Evolutionary conservation across 306 rosid genomes (phyloP).

Genomic region (Cotoneaster glaucophyllus): DNA sequence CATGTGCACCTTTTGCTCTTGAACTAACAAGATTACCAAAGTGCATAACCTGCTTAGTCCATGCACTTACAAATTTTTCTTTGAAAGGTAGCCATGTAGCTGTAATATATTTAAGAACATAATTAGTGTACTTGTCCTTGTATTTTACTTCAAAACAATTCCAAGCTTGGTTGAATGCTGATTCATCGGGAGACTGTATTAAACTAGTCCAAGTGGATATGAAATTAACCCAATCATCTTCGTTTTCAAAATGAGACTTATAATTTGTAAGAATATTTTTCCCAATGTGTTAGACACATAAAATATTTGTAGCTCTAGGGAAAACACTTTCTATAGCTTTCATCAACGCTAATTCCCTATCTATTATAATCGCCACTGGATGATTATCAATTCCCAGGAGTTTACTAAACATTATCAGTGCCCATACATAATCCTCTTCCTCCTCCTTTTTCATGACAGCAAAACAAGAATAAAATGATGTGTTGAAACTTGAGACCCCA

Average conservation of each 20-base stretch:
- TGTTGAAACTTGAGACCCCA: background rate
- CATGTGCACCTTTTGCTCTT: too few relatives aligned
- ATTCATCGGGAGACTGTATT: background rate
- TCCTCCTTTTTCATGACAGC: background rate
- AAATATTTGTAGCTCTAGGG: background rate
- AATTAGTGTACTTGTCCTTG: too few relatives aligned
- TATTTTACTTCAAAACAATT: background rate
- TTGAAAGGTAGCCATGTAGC: too few relatives aligned
- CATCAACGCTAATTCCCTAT: background rate
- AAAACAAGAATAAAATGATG: background rate
- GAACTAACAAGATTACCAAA: too few relatives aligned
- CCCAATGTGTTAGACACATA: background rate
- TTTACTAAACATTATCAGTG: too few relatives aligned
- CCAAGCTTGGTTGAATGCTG: background rate
- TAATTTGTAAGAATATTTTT: background rate
- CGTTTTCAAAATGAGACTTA: background rate
- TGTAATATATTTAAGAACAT: too few relatives aligned
- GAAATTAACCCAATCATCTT: background rate
- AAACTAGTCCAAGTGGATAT: background rate
- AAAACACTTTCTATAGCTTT: background rate
- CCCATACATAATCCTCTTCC: too few relatives aligned
- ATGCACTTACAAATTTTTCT: too few relatives aligned
- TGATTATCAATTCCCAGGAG: background rate
- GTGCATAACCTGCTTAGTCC: too few relatives aligned
- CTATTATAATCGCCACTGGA: background rate